Evolutionary conservation across 352 stramenopile species (phyloP).

Genomic region (Phytophthora pisi): DNA sequence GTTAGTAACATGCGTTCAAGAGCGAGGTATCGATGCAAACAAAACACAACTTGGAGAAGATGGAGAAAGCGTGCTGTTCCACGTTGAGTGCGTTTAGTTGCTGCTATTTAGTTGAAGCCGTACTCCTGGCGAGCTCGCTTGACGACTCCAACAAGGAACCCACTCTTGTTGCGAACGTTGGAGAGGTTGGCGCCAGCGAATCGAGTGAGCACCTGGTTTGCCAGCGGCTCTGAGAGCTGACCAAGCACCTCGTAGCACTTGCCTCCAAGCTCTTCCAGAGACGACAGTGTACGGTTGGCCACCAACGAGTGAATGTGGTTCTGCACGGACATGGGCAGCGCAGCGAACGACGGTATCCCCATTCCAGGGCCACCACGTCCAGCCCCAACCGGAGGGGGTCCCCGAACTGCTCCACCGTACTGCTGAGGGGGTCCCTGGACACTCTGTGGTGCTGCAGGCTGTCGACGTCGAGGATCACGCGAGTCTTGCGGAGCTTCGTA

Average conservation of each 20-base stretch:
- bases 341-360: slow-evolving; percentile 37
- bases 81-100: slow-evolving; percentile 1
- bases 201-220: slow-evolving; percentile 76
- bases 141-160: slow-evolving; percentile 83
- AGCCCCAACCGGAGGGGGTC: slow-evolving; percentile 5
- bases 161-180: slow-evolving; percentile 78
- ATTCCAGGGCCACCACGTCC: slow-evolving; percentile 24
- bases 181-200: slow-evolving; percentile 76
- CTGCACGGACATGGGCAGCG: slow-evolving; percentile 67
- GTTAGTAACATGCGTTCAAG: slow-evolving; percentile 14
- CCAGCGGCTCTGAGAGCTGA: slow-evolving; percentile 72
- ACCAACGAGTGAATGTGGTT: slow-evolving; percentile 72
- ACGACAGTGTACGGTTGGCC: slow-evolving; percentile 54
- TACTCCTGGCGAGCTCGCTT: slow-evolving; percentile 83
- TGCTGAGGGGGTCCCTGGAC: slow-evolving; percentile 8
- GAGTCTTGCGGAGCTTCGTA: slow-evolving; percentile 36
- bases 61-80: slow-evolving; percentile 2
- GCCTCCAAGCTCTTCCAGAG: slow-evolving; percentile 74
- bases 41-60: not conserved
- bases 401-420: slow-evolving; percentile 24
- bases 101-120: slow-evolving; percentile 54
- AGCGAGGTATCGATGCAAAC: not conserved
- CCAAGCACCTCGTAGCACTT: slow-evolving; percentile 87
- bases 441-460: slow-evolving; percentile 8
- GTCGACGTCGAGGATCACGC: slow-evolving; percentile 32